phyloP scores from a whole-genome alignment of 768 basidiomycete species.

The Boletus vinaceobasis region DNA sequence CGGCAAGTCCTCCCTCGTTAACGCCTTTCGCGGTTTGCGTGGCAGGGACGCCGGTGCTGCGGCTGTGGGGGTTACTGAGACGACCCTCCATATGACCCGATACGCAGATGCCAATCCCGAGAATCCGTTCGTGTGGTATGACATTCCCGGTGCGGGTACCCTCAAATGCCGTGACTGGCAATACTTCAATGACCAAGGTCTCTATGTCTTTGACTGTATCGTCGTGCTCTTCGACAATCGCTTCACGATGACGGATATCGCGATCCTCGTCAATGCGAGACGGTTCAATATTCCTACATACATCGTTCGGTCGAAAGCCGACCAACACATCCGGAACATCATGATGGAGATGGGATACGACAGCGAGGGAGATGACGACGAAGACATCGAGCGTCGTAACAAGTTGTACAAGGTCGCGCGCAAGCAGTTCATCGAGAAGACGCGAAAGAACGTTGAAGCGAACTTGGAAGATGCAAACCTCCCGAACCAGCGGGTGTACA shows the following conservation, averaged over 20 bases:
- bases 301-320: conserved; percentile 37
- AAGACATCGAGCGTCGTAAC: conserved; percentile 4
- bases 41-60: conserved; percentile 15
- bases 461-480: conserved; percentile 20
- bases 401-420: conserved; percentile 14
- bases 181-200: conserved; percentile 36
- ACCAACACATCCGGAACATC: conserved; percentile 28
- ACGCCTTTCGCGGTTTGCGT: conserved; percentile 33
- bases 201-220: conserved; percentile 37
- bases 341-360: conserved; percentile 26
- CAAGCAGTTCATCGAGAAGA: conserved; percentile 21
- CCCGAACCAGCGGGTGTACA: conserved; percentile 25
- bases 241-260: conserved; percentile 33
- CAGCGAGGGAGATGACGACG: conserved; percentile 14
- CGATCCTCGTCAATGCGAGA: conserved; percentile 31
- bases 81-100: conserved; percentile 12
- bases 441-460: conserved; percentile 14
- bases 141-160: conserved; percentile 37
- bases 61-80: conserved; percentile 19
- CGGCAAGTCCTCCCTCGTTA: conserved; percentile 39
- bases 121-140: conserved; percentile 24
- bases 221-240: conserved; percentile 33
- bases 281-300: conserved; percentile 32
- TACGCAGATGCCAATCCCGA: conserved; percentile 14
- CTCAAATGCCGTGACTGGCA: conserved; percentile 31